Evolutionary conservation across 2,329 filamentous ascomycete species (phyloP), one percentile per base, ranked within the genome.

Genomic region (Hyphodiscus sp.): DNA sequence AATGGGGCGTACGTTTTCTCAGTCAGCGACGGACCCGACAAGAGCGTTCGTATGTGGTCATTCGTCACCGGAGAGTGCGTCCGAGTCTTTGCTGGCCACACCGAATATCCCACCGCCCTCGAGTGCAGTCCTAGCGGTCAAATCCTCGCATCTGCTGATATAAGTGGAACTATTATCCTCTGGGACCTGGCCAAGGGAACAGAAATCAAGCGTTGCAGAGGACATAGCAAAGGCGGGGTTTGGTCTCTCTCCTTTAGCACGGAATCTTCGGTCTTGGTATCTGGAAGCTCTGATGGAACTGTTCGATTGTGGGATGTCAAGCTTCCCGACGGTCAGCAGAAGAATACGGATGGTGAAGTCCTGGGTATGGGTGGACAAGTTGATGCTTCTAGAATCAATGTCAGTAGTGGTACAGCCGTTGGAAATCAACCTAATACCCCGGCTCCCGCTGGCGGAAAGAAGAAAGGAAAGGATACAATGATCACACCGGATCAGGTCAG

Each of bases 11-110:
- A 97, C 64, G 76, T 96, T 45, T 96, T 99, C 70, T 96, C 94
- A 0, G 91, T 88, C 2, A 95, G 90, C 13, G 88, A 88, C 61
- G 91, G 85, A 66, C 81, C 77, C 7, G 83, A 99, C 70, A 92
- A 92, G 70, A 94, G 91, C 0, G 89, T 97, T 33, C 86, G 94
- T 29, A 97, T 99, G 92, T 99, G 94, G 94, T 86, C 91, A 10
- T 82, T 96, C n/a, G 80, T 83, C 11, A 92, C 87, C 9, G 94
- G 94, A 26, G 85, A 86, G 57, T 90, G 91, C 38, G 89, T 96
- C 5, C 87, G 94, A 23, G 83, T 97, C 65, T 96, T 97, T 67
- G 91, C 89, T 0, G 94, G 94, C 1, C 94, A 99, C 67, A 87
- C 83, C 0, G 90, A 94, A 48, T 89, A 90, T 65, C 85, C 97